Percentiles rank a stretch among this genome's conserved stretches.
Conservation (phyloP, 148 eudicot species). For the Silene uniflora region DNA sequence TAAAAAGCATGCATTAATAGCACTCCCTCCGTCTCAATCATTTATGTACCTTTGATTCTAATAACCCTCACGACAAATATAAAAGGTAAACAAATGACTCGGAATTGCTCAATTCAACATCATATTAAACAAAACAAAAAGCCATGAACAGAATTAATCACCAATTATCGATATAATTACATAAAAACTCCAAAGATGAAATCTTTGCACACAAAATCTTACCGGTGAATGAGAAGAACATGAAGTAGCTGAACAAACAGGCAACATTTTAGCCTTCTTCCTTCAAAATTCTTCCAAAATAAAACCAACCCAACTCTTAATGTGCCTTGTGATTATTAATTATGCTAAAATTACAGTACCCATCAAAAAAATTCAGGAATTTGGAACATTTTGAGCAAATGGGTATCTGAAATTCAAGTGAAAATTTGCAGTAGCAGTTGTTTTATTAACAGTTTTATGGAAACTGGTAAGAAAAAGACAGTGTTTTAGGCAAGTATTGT, state of each 20-base stretch:
- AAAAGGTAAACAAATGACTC: too few species aligned
- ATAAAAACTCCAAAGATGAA: not conserved
- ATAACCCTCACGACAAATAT: too few species aligned
- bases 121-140: too few species aligned
- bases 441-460: not conserved
- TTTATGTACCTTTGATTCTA: too few species aligned
- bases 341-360: conserved; percentile 27
- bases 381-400: not conserved
- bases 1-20: too few species aligned
- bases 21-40: too few species aligned
- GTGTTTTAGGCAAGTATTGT: not conserved
- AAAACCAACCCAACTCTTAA: conserved; percentile 15
- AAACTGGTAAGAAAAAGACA: conserved; percentile 10
- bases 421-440: not conserved
- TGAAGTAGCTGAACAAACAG: conserved; percentile 58
- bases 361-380: conserved; percentile 17
- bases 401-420: conserved; percentile 11
- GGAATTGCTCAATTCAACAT: too few species aligned
- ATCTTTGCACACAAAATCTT: not conserved
- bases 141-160: too few species aligned
- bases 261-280: conserved; percentile 38
- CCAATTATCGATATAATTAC: too few species aligned
- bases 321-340: not conserved
- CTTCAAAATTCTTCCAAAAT: not conserved
- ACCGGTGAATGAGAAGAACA: conserved; percentile 56